A percentile compares a stretch with the other conserved stretches of the same genome.
Evolutionary conservation across 805 yeast species (phyloP).

Genomic region (Candida methanosorbosa): DNA sequence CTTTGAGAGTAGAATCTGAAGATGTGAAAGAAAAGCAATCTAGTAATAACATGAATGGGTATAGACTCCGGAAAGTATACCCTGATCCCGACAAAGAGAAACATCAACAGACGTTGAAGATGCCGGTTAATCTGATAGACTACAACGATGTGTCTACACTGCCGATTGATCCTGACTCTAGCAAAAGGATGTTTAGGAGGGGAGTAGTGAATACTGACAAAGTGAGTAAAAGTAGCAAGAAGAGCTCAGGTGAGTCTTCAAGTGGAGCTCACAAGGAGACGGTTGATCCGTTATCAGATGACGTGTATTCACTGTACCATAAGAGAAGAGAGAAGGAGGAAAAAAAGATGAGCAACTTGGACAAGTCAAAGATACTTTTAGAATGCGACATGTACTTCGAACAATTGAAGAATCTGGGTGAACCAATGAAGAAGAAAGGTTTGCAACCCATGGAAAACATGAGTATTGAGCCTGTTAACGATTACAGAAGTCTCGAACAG

Average conservation of each 20-base stretch:
- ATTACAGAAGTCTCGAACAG: background rate
- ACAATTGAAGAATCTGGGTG: constrained; percentile 29
- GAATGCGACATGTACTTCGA: constrained; percentile 51
- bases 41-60: background rate
- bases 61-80: background rate
- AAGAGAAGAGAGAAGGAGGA: constrained; percentile 58
- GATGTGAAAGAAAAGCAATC: background rate
- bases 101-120: constrained; percentile 1
- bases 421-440: constrained; percentile 7
- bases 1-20: constrained; percentile 1
- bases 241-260: too few species aligned
- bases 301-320: constrained; percentile 35
- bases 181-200: too few species aligned
- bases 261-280: background rate
- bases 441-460: background rate
- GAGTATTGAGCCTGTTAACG: background rate
- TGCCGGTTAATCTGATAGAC: constrained; percentile 14
- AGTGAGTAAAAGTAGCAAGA: background rate
- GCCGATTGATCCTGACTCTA: too few species aligned
- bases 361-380: constrained; percentile 39
- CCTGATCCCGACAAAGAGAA: background rate
- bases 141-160: too few species aligned
- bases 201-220: too few species aligned
- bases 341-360: constrained; percentile 45
- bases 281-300: constrained; percentile 40